Evolutionary conservation across 306 rosid species (phyloP).

Genomic region (Cotoneaster glaucophyllus): DNA sequence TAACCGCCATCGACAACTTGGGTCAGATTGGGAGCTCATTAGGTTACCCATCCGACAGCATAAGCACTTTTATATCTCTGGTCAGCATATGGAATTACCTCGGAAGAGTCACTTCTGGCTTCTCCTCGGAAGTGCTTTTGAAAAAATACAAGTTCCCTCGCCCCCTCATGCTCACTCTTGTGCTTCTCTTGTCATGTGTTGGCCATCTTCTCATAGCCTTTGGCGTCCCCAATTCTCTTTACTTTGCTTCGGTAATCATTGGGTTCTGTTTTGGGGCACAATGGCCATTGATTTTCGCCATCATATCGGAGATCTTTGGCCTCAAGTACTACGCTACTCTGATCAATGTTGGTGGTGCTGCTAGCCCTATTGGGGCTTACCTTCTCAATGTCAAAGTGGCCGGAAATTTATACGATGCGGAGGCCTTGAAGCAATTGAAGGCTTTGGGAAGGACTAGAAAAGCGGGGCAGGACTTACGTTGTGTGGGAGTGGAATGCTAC

Average conservation of each 20-base stretch:
- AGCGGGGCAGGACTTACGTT: constrained; percentile 38
- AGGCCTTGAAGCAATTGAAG: constrained; percentile 42
- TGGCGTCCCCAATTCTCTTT: constrained; percentile 47
- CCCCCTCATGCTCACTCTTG: constrained; percentile 42
- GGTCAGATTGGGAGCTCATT: constrained; percentile 64
- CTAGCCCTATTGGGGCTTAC: constrained; percentile 53
- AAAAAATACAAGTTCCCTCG: constrained; percentile 56
- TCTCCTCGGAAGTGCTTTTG: constrained; percentile 46
- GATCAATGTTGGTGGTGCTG: constrained; percentile 42
- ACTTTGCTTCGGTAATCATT: constrained; percentile 44
- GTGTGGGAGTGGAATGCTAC: constrained; percentile 44
- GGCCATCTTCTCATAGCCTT: constrained; percentile 63
- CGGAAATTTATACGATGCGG: constrained; percentile 52
- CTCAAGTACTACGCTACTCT: constrained; percentile 63
- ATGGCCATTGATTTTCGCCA: constrained; percentile 60
- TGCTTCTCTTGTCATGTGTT: constrained; percentile 42
- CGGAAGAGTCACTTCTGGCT: constrained; percentile 46
- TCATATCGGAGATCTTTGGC: constrained; percentile 67
- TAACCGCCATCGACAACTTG: constrained; percentile 61
- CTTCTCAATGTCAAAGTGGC: constrained; percentile 50
- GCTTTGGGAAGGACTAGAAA: constrained; percentile 28
- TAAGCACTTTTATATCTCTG: constrained; percentile 55
- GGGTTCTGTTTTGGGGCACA: constrained; percentile 68
- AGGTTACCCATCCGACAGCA: constrained; percentile 44
- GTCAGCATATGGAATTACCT: constrained; percentile 75